Evolutionary conservation across 1,139 yeast genomes (phyloP), one percentile per base, ranked within the genome.

Genomic region (Pichia norvegensis): DNA sequence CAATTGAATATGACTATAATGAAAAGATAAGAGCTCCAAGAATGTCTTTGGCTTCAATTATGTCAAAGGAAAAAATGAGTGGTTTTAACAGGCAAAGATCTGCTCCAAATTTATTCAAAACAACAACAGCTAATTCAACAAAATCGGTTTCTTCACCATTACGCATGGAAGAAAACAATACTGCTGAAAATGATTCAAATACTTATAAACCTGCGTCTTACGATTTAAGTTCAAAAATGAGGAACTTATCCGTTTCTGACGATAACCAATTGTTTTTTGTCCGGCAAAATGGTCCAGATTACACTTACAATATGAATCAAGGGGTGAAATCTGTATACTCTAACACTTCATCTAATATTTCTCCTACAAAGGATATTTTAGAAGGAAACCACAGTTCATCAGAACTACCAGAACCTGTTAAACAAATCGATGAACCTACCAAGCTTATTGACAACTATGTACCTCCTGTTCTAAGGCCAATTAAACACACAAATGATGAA

Each of bases 11-110:
- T 42, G 54, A 61, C 45, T 62, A 60, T 41, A 63, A 60, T 46
- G 64, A 60, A 36, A 57, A 61, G 41, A 62, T 62, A 33, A 51
- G 65, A 38, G 64, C 63, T 33, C 66, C 66, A 14, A 44, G 65
- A 40, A 57, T 62, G 61, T 59, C 64, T 1, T 40, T 56, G 4
- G 57, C 52, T 13, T 55, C 56, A 31, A 45, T 60, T 6, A 35
- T 43, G 45, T 52, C 50, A 11, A 43, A 19, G 14, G 36, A 37
- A 45, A 41, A 19, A 41, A 40, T 17, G 25, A 46, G 8, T 38
- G 35, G 4, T 11, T 19, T 29, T n/a, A 17, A 21, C 13, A 43
- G 54, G 14, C 46, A 44, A 33, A 42, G 37, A 33, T 52, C 57
- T 3, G 52, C 52, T 20, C 46, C 51, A 13, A 51, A 56, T 14